Evolutionary conservation across 1,284 basidiomycete genomes (phyloP).

Genomic region (Rhodotorula mucilaginosa): DNA sequence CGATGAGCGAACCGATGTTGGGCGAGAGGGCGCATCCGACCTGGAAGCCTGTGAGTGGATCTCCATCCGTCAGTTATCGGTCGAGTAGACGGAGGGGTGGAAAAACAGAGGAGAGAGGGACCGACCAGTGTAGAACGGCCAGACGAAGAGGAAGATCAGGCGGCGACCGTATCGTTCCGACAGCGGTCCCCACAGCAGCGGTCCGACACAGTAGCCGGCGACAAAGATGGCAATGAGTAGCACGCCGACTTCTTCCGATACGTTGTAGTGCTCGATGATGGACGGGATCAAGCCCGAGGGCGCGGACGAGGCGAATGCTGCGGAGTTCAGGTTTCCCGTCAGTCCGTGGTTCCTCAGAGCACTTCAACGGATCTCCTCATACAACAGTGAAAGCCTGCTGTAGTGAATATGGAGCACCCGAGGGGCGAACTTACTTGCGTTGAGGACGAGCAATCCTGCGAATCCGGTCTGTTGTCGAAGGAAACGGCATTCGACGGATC

Average conservation of each 20-base stretch:
- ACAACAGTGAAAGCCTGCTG: background rate
- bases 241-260: slow-evolving; percentile 58
- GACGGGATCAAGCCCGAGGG: slow-evolving; percentile 56
- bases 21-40: slow-evolving; percentile 44
- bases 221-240: slow-evolving; percentile 54
- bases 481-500: background rate
- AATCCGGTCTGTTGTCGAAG: slow-evolving; percentile 52
- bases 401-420: background rate
- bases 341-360: background rate
- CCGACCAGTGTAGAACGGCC: slow-evolving; percentile 63
- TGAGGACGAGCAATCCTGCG: slow-evolving; percentile 64
- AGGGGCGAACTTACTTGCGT: slow-evolving; percentile 53
- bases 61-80: background rate
- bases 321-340: background rate
- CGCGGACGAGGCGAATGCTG: slow-evolving; percentile 62
- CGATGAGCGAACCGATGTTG: slow-evolving; percentile 62
- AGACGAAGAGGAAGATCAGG: slow-evolving; percentile 65
- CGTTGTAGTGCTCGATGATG: slow-evolving; percentile 58
- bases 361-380: background rate
- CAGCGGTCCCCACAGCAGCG: slow-evolving; percentile 46
- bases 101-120: slow-evolving; percentile 57
- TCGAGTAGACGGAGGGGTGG: background rate
- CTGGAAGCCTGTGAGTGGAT: slow-evolving; percentile 2
- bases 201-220: slow-evolving; percentile 46
- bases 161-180: slow-evolving; percentile 59